phyloP scores from a whole-genome alignment of 2,329 filamentous ascomycete species.

The Neoarthrinium moseri region DNA sequence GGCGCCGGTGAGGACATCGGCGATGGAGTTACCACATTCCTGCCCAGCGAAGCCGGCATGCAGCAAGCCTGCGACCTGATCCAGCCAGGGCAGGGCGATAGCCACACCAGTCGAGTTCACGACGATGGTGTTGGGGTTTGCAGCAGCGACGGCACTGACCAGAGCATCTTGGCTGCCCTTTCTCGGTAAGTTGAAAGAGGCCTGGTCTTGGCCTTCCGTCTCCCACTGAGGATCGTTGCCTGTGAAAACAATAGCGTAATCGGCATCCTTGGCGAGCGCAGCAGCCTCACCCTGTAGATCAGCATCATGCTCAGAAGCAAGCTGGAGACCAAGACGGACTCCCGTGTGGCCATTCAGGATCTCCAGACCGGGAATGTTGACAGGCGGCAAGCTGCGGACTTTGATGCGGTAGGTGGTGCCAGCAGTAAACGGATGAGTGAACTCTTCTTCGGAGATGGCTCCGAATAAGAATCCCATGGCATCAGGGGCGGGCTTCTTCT shows the following conservation, averaged over 20 bases:
- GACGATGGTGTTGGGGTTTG: constrained; percentile 58
- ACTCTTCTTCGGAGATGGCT: constrained; percentile 27
- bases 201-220: constrained; percentile 64
- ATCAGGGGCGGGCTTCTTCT: constrained; percentile 28
- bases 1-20: constrained; percentile 64
- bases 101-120: constrained; percentile 66
- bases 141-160: constrained; percentile 53
- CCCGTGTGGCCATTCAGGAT: constrained; percentile 31
- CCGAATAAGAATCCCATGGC: constrained; percentile 34
- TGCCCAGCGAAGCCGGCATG: constrained; percentile 71
- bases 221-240: constrained; percentile 54
- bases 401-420: constrained; percentile 30
- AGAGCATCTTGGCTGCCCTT: constrained; percentile 60
- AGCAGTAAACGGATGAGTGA: constrained; percentile 23
- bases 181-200: constrained; percentile 68
- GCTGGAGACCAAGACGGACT: constrained; percentile 30
- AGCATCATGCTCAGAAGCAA: constrained; percentile 30
- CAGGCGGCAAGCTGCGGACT: constrained; percentile 28
- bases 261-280: constrained; percentile 54
- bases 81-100: constrained; percentile 57
- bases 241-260: constrained; percentile 63
- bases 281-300: constrained; percentile 48
- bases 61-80: constrained; percentile 56
- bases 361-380: constrained; percentile 18
- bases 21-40: constrained; percentile 67